These are phyloP conservation scores for Leccinum uliginosum DNA, from an alignment of 768 basidiomycete genomes.

Conservation along the genomic window DNA sequence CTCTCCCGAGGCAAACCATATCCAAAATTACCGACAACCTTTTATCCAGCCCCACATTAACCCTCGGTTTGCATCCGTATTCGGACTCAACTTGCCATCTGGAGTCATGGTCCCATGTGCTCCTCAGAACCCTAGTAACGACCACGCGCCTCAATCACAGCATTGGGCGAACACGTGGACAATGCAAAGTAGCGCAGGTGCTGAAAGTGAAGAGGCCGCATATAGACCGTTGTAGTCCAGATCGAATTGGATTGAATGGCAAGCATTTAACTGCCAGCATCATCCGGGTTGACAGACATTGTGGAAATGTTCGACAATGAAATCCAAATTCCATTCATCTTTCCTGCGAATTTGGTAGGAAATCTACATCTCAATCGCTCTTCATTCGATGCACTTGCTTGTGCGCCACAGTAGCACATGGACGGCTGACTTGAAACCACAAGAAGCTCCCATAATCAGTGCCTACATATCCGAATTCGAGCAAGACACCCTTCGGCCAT, in stretches of 20 bases:
- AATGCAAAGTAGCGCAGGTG: constrained; percentile 24
- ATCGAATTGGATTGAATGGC: constrained; percentile 17
- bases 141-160: constrained; percentile 8
- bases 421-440: neutral
- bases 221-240: constrained; percentile 26
- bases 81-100: constrained; percentile 44
- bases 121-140: constrained; percentile 10
- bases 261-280: constrained; percentile 2
- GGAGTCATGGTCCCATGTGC: constrained; percentile 21
- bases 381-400: neutral
- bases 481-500: neutral
- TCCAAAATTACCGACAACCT: constrained; percentile 19
- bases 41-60: constrained; percentile 82
- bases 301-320: neutral
- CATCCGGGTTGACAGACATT: constrained; percentile 1
- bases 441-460: neutral
- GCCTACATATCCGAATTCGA: neutral
- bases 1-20: constrained; percentile 7
- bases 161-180: constrained; percentile 40
- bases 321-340: neutral
- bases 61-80: constrained; percentile 67
- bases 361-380: neutral
- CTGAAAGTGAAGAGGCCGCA: constrained; percentile 23
- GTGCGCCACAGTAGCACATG: neutral
- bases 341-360: neutral